These are phyloP conservation scores for Candida easanensis DNA, from an alignment of 805 yeast species.

Conservation along the genomic window DNA sequence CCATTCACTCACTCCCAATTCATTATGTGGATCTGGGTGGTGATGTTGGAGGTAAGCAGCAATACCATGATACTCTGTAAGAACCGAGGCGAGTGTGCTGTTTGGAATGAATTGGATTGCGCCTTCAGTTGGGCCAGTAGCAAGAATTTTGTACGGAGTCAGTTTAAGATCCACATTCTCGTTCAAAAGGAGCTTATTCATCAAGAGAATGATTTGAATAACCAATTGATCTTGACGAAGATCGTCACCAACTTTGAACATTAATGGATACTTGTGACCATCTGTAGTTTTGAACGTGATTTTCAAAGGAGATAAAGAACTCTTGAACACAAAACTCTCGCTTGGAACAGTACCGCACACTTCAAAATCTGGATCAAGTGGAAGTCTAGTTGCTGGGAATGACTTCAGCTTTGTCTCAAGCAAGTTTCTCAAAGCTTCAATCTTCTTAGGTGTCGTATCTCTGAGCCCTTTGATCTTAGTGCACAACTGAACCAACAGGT, in stretches of 20 bases:
- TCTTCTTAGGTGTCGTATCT: constrained; percentile 76
- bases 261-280: constrained; percentile 63
- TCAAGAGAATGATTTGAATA: constrained; percentile 85
- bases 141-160: constrained; percentile 86
- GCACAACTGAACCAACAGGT: constrained; percentile 62
- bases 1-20: constrained; percentile 37
- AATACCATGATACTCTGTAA: constrained; percentile 73
- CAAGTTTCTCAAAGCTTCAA: constrained; percentile 57
- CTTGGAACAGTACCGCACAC: constrained; percentile 77
- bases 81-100: constrained; percentile 77
- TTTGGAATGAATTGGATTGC: constrained; percentile 94
- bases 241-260: constrained; percentile 95
- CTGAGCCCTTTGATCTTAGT: constrained; percentile 58
- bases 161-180: constrained; percentile 87
- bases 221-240: constrained; percentile 94
- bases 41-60: constrained; percentile 65
- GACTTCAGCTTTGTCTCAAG: constrained; percentile 38
- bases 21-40: constrained; percentile 48
- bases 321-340: constrained; percentile 84
- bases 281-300: constrained; percentile 64
- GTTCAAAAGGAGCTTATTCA: constrained; percentile 83
- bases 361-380: constrained; percentile 76
- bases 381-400: constrained; percentile 63
- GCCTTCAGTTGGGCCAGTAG: constrained; percentile 90
- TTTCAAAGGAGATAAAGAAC: constrained; percentile 86